A percentile compares a stretch with the other conserved stretches of the same genome.
These are phyloP conservation scores for Nakaseomyces uthaithaninus DNA, from an alignment of 1,139 yeast species.

Conservation along the genomic window DNA sequence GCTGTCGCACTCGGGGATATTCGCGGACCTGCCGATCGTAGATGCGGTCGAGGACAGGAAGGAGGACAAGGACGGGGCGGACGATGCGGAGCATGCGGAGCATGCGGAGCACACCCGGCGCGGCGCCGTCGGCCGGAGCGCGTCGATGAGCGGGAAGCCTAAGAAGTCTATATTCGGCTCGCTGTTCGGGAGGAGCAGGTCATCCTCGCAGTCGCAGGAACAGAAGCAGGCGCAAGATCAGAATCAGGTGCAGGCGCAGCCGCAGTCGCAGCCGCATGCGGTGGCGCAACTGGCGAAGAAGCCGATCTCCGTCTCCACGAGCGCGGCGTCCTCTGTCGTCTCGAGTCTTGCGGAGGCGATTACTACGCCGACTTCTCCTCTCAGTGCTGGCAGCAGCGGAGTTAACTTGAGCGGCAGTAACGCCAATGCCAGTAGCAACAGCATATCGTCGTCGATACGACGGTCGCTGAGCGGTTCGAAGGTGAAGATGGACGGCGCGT, in stretches of 20 bases:
- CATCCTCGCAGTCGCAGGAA: slow-evolving; percentile 8
- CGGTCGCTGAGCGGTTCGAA: background rate
- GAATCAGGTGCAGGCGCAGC: too few species aligned
- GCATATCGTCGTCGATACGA: background rate
- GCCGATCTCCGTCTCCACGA: background rate
- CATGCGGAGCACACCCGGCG: background rate
- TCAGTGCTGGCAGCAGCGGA: background rate
- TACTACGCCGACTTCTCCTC: background rate
- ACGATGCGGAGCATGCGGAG: background rate
- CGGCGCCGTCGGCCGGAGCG: slow-evolving; percentile 12
- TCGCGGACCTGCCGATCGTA: too few species aligned
- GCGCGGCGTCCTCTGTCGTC: background rate
- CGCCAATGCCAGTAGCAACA: slow-evolving; percentile 1
- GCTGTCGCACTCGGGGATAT: slow-evolving; percentile 2
- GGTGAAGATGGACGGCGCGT: background rate
- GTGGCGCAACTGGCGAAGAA: background rate
- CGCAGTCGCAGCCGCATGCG: too few species aligned
- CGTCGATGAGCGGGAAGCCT: slow-evolving; percentile 13
- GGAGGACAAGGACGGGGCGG: background rate
- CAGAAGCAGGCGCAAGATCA: too few species aligned
- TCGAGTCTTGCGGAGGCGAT: background rate
- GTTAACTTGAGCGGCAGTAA: background rate
- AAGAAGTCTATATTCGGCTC: slow-evolving; percentile 25
- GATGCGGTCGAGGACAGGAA: background rate
- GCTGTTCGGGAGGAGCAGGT: slow-evolving; percentile 19